phyloP scores from a whole-genome alignment of 768 basidiomycete species.

The Lentinula boryana region DNA sequence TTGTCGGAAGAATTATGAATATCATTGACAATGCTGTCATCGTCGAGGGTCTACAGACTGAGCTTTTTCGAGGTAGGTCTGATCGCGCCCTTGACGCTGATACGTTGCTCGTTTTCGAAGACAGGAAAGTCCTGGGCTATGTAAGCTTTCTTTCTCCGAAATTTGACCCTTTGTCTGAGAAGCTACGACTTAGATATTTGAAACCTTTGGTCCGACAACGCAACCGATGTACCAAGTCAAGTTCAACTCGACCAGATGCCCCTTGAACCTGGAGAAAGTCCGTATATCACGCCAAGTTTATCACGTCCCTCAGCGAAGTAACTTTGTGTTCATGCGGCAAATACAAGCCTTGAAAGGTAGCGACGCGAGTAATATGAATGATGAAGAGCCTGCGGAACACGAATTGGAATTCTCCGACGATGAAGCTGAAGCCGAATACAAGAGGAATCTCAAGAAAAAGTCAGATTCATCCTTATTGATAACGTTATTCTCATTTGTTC shows the following conservation, averaged over 20 bases:
- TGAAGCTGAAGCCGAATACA: slow-evolving; percentile 78
- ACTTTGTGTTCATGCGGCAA: slow-evolving; percentile 76
- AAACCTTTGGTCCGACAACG: slow-evolving; percentile 92
- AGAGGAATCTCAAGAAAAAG: slow-evolving; percentile 55
- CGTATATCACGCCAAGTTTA: slow-evolving; percentile 61
- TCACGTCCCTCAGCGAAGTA: slow-evolving; percentile 75
- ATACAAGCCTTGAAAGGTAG: slow-evolving; percentile 75
- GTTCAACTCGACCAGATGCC: slow-evolving; percentile 56
- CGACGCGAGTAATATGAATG: slow-evolving; percentile 91
- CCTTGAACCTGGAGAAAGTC: slow-evolving; percentile 53
- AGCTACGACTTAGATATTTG: slow-evolving; percentile 59
- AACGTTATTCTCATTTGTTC: background rate
- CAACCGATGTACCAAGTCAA: slow-evolving; percentile 88
- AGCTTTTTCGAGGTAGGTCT: slow-evolving; percentile 36
- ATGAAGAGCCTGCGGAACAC: slow-evolving; percentile 88
- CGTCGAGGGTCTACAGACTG: slow-evolving; percentile 53
- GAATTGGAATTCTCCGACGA: slow-evolving; percentile 96
- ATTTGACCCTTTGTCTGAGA: slow-evolving; percentile 7
- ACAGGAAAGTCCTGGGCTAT: slow-evolving; percentile 85
- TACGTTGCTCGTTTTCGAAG: slow-evolving; percentile 85
- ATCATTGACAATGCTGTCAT: slow-evolving; percentile 71
- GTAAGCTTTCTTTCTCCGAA: slow-evolving; percentile 34
- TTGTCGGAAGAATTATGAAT: slow-evolving; percentile 73
- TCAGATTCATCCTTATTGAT: slow-evolving; percentile 22
- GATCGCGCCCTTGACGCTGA: slow-evolving; percentile 79